Conservation (phyloP, 176 grass and related monocot genomes). For the Alloteropsis semialata region DNA sequence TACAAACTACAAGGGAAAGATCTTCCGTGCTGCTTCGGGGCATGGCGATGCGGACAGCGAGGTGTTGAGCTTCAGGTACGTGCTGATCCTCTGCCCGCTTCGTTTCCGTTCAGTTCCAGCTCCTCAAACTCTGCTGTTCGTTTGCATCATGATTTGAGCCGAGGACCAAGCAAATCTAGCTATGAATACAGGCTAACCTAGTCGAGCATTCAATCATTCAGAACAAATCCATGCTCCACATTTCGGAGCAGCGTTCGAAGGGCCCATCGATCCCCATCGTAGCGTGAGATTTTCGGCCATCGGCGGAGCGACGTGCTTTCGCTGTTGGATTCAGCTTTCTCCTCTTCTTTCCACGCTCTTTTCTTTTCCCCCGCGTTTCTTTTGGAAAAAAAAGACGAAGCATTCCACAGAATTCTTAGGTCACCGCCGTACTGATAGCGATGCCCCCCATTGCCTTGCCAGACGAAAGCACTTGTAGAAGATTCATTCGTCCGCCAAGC, state of each 20-base stretch:
- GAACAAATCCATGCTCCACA: background rate
- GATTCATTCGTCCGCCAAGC: background rate
- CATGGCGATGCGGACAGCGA: background rate
- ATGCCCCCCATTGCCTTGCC: background rate
- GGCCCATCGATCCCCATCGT: background rate
- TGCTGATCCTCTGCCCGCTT: background rate
- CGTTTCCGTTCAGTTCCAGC: background rate
- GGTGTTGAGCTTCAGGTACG: background rate
- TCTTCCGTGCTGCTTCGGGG: background rate
- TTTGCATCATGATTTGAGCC: background rate
- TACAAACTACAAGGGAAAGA: background rate
- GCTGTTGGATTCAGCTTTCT: conserved; percentile 12
- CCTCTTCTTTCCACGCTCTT: background rate
- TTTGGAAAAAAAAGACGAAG: background rate
- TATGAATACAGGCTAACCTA: background rate
- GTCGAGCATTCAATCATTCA: background rate
- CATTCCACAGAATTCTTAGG: background rate
- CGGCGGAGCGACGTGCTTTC: background rate
- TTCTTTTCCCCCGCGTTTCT: background rate
- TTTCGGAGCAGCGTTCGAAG: background rate
- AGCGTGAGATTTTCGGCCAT: background rate
- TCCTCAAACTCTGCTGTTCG: background rate
- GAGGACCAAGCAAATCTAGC: background rate
- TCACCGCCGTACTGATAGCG: background rate
- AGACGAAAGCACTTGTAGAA: background rate